These are phyloP conservation scores for Fomitopsis pinicola DNA, from an alignment of 1,284 basidiomycete species.

Conservation along the genomic window DNA sequence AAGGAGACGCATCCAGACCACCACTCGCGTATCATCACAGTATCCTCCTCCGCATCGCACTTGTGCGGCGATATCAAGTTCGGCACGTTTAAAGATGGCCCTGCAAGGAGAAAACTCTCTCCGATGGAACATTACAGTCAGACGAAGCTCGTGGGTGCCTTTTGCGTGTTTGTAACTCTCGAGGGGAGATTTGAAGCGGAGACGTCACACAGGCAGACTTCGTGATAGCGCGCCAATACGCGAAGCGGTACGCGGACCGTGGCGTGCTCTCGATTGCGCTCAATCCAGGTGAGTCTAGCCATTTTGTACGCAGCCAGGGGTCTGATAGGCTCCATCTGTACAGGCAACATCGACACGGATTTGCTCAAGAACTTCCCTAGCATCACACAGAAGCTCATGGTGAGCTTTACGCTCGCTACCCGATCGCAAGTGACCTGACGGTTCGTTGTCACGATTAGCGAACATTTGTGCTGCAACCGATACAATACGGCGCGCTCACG, in stretches of 20 bases:
- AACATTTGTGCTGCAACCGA: conserved; percentile 11
- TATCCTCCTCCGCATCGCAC: conserved; percentile 21
- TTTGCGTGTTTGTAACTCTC: not conserved
- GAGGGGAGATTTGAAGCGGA: not conserved
- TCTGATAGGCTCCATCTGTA: not conserved
- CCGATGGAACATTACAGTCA: conserved; percentile 15
- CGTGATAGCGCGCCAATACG: conserved; percentile 43
- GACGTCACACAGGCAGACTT: conserved; percentile 37
- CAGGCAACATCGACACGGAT: conserved; percentile 14
- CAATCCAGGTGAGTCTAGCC: conserved; percentile 29
- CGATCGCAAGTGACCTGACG: conserved; percentile 6
- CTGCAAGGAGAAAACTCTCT: conserved; percentile 11
- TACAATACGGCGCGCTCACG: conserved; percentile 18
- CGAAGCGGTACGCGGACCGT: conserved; percentile 42
- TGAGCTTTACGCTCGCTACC: not conserved
- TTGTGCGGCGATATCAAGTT: conserved; percentile 11
- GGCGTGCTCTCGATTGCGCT: conserved; percentile 46
- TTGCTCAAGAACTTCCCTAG: not conserved
- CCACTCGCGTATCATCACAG: conserved; percentile 22
- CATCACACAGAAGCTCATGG: too few species aligned
- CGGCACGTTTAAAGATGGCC: conserved; percentile 14
- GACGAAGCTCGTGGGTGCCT: conserved; percentile 30
- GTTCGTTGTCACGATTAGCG: not conserved
- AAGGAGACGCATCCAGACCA: conserved; percentile 19
- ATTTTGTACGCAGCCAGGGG: not conserved